These are phyloP conservation scores for Sporodiniella umbellata DNA, from an alignment of 371 early-diverging fungal genomes.

Conservation along the genomic window DNA sequence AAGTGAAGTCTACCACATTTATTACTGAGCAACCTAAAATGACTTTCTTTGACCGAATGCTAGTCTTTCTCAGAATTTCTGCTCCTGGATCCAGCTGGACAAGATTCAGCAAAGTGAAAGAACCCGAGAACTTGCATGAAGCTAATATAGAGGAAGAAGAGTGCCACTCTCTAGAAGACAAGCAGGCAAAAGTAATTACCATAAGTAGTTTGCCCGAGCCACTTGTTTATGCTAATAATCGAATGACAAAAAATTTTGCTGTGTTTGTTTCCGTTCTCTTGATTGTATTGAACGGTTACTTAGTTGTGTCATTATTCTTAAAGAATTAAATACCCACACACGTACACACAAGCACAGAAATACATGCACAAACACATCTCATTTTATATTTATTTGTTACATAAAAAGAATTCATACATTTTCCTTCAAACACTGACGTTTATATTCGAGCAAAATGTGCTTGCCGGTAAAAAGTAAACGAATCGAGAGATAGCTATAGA, in stretches of 20 bases:
- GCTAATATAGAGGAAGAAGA: not conserved
- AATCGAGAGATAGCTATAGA: no score
- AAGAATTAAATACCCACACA: slow-evolving; percentile 1
- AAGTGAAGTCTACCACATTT: not conserved
- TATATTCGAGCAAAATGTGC: no score
- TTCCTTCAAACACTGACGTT: no score
- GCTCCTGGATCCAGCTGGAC: slow-evolving; percentile 13
- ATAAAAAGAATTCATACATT: no score
- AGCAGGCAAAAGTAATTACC: not conserved
- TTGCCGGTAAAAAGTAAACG: no score
- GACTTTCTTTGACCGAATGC: slow-evolving; percentile 16
- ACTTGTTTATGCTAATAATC: slow-evolving; percentile 28
- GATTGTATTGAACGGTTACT: slow-evolving; percentile 55
- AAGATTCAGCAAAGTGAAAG: slow-evolving; percentile 3
- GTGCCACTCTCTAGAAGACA: not conserved
- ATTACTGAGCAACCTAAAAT: slow-evolving; percentile 8
- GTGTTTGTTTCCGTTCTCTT: slow-evolving; percentile 44
- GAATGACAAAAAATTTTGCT: slow-evolving; percentile 41
- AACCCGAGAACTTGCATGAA: not conserved
- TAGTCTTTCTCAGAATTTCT: slow-evolving; percentile 14
- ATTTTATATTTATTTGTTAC: no score
- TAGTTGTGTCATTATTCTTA: slow-evolving; percentile 39
- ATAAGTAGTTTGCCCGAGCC: slow-evolving; percentile 18
- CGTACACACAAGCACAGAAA: no score
- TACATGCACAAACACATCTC: no score